Conservation (phyloP, 2,329 filamentous ascomycete genomes). For the Exophiala bonariae region DNA sequence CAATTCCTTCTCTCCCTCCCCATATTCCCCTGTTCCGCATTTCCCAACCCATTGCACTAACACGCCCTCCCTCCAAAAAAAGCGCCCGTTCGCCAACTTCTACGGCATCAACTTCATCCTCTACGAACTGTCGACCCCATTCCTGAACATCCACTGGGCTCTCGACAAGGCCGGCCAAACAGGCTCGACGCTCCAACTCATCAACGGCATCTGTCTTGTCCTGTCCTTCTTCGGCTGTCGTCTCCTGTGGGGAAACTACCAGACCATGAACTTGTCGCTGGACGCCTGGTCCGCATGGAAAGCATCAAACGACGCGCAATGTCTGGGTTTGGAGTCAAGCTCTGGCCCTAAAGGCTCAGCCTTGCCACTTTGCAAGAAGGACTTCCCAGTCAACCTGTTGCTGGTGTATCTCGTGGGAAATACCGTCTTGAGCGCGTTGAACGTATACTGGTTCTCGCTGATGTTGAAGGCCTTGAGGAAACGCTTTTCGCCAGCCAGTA, state of each 20-base stretch:
- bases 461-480: constrained; percentile 59
- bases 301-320: not conserved
- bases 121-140: constrained; percentile 82
- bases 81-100: constrained; percentile 83
- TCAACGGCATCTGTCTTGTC: constrained; percentile 74
- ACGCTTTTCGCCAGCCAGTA: not conserved
- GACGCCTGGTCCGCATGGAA: constrained; percentile 61
- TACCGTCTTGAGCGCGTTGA: constrained; percentile 70
- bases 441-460: constrained; percentile 84
- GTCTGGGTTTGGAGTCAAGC: not conserved
- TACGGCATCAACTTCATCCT: constrained; percentile 80
- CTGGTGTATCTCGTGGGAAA: constrained; percentile 69
- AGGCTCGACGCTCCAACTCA: constrained; percentile 69
- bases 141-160: constrained; percentile 90
- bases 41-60: not conserved
- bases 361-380: constrained; percentile 36
- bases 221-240: constrained; percentile 74
- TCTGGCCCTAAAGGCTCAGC: too few relatives aligned
- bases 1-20: too few relatives aligned
- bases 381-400: constrained; percentile 70
- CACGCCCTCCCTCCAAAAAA: constrained; percentile 3
- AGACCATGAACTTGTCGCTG: constrained; percentile 67
- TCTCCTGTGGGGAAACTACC: constrained; percentile 74
- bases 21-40: constrained; percentile 27
- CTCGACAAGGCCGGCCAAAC: constrained; percentile 84